Base-by-base conservation (phyloP, 371 early-diverging fungal species). In the Sanchytrium tribonematis region DNA sequence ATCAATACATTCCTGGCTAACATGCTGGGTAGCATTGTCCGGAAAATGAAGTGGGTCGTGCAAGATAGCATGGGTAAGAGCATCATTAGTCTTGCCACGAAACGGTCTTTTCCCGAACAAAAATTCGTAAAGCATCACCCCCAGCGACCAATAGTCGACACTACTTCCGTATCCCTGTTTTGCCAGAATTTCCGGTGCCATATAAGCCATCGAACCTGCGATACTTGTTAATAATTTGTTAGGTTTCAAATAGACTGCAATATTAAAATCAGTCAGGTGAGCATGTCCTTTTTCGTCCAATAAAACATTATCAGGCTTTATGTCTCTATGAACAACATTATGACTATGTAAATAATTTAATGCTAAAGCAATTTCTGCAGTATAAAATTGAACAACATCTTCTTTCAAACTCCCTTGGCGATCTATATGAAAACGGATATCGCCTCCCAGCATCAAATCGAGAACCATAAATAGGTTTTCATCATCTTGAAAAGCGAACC, bases 301-400 rank as follows among this genome's bases (percentile, higher is more conserved):
- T 29, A 97, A 75, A 1, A 94, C 83, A 77, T 94, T 93, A 74
- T 93, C 94, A 0, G 94, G 94, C 74, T 91, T 91, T 32, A 90
- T 71, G 77, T 94, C 93, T 67, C 92, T 83, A 74, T 91, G 92
- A 12, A 90, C 85, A 30, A 91, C 86, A 1, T 80, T 77, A 48
- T 81, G 80, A n/a, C 78, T 75, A 73, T 90, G 92, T 27, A 90
- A 78, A 75, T 91, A 88, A 69, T 80, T 79, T 67, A 89, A 74
- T 29, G 84, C 89, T 32, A 79, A 81, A 17, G 86, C 75, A 16
- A 86, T 71, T 77, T 90, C 89, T 66, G 90, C 88, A 66, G 84
- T 82, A 82, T 86, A 86, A 72, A 88, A 87, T 66, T 81, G 78
- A 31, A 88, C 79, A 27, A 82, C 80, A 71, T 84, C 83, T 73